Evolutionary conservation across 164 flowering plant genomes (phyloP).

Genomic region (Vitis labrusca): DNA sequence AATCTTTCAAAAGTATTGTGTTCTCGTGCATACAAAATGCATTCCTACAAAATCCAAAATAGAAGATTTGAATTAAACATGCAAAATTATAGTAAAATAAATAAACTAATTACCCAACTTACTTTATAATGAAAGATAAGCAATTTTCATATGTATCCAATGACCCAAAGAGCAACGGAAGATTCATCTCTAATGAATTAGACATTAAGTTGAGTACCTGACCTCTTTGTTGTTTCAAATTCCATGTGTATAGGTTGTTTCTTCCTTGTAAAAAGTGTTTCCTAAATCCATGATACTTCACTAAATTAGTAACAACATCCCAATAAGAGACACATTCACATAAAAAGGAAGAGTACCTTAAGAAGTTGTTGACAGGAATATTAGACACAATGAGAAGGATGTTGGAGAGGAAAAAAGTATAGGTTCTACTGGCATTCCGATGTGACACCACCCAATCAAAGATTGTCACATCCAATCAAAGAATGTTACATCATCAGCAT

Average conservation of each 20-base stretch:
- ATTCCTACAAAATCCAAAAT: conserved; percentile 47
- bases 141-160: conserved; percentile 81
- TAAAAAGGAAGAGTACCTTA: conserved; percentile 37
- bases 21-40: conserved; percentile 76
- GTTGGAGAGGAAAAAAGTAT: conserved; percentile 68
- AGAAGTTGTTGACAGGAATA: conserved; percentile 24
- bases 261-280: conserved; percentile 46
- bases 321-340: too few species aligned
- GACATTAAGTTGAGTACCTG: conserved; percentile 71
- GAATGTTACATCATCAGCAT: conserved; percentile 21
- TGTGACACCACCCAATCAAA: conserved; percentile 60
- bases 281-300: conserved; percentile 34
- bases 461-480: conserved; percentile 3
- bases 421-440: conserved; percentile 84
- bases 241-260: conserved; percentile 46
- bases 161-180: conserved; percentile 82
- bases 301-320: not conserved
- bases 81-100: not conserved
- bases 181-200: conserved; percentile 86
- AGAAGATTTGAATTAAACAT: not conserved
- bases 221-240: conserved; percentile 82
- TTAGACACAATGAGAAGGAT: conserved; percentile 53
- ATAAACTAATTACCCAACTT: conserved; percentile 25
- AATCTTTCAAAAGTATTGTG: conserved; percentile 55
- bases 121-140: conserved; percentile 76